A percentile compares a stretch with the other conserved stretches of the same genome.
These are phyloP conservation scores for Aspergillus cejpii DNA, from an alignment of 2,329 filamentous ascomycete species.

Conservation along the genomic window DNA sequence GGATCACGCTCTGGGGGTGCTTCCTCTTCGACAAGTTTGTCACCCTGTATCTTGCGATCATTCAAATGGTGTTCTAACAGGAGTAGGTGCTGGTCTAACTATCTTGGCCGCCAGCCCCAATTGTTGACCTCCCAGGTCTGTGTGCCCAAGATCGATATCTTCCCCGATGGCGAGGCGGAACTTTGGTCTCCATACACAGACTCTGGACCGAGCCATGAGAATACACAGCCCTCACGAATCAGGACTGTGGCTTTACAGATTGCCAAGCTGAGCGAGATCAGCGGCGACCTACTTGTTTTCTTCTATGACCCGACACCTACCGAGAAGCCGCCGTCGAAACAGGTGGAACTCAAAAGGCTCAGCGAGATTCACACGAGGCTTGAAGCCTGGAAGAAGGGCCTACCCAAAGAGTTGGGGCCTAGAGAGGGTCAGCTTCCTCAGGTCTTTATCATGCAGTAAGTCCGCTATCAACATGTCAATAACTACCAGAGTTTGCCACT, in stretches of 20 bases:
- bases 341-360: conserved; percentile 81
- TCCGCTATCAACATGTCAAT: background rate
- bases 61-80: conserved; percentile 11
- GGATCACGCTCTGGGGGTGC: conserved; percentile 95
- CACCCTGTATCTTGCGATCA: background rate
- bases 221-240: conserved; percentile 73
- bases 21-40: conserved; percentile 87
- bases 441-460: conserved; percentile 80
- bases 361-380: conserved; percentile 84
- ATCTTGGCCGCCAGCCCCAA: conserved; percentile 84
- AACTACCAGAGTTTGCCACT: conserved; percentile 7
- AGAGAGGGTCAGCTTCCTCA: conserved; percentile 84
- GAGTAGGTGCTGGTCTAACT: conserved; percentile 82
- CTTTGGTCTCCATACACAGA: conserved; percentile 87
- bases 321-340: conserved; percentile 61
- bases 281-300: conserved; percentile 76
- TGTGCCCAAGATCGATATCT: conserved; percentile 83
- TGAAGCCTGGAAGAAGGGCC: conserved; percentile 77
- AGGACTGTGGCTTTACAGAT: conserved; percentile 76
- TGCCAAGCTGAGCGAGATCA: conserved; percentile 82
- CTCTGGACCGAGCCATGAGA: conserved; percentile 63
- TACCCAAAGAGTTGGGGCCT: conserved; percentile 81
- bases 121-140: conserved; percentile 72
- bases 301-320: conserved; percentile 77
- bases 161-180: conserved; percentile 78